Evolutionary conservation across 495 filamentous ascomycete genomes (phyloP), one percentile per base, ranked within the genome.

Genomic region (Podospora pseudoanserina): DNA sequence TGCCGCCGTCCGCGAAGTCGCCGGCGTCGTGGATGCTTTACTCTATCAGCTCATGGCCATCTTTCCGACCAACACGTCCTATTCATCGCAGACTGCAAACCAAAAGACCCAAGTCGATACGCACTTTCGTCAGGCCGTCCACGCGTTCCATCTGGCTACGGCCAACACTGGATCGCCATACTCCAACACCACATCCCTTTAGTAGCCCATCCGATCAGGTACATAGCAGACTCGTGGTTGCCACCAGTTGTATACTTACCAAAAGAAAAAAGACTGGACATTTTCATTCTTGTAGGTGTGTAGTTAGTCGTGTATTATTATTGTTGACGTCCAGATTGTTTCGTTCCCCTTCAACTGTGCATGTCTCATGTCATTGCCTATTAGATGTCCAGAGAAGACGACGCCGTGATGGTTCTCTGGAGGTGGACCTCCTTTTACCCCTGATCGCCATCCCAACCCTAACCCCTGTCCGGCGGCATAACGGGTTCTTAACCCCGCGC

Each of bases 41-140:
- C 65, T 70, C 27, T 70, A 59, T 62, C 67, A 70, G 63, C 63
- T 72, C 32, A 72, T 70, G 26, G 71, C 65, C n/a, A 57, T 72
- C 53, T 72, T 72, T 59, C 68, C 71, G 4, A 28, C 63, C 49
- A 61, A 62, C 32, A 64, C 71, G 5, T 61, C 68, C 11, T 72
- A 72, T 61, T 49, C 64, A 28, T 64, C 65, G 63, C 71, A 72
- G 65, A 57, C 68, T 13, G 68, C 71, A 4, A 72, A 72, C 65
- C 71, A 72, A 39, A 72, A 70, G 59, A 60, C 71, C 16, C 71
- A 72, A 28, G 71, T 70, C 60, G 66, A 68, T 65, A 70, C 68
- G 9, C 71, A 72, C 63, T 70, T 72, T 34, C 68, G 71, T 11
- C 65, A 68, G 39, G 65, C 71, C 4, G 68, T 70, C 19, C 71